A percentile compares a stretch with the other conserved stretches of the same genome.
These are phyloP conservation scores for Aspergillus proliferans DNA, from an alignment of 2,329 filamentous ascomycete genomes.

Conservation along the genomic window DNA sequence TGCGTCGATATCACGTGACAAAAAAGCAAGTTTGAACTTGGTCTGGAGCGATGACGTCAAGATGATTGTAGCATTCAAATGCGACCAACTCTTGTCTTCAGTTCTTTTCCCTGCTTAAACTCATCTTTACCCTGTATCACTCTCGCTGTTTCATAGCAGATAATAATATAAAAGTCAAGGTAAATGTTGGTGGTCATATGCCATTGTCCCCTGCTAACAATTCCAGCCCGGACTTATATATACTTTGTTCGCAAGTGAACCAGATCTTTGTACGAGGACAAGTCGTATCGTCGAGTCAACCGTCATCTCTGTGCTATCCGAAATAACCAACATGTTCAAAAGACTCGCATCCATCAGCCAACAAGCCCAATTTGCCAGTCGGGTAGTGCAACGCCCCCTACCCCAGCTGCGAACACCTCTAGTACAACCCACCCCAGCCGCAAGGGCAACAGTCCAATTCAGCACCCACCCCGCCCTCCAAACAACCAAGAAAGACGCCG, in stretches of 20 bases:
- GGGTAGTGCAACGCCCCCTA: neutral
- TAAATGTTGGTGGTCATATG: too few relatives aligned
- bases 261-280: too few relatives aligned
- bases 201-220: too few relatives aligned
- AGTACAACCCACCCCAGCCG: neutral
- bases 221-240: too few relatives aligned
- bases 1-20: neutral
- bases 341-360: constrained; percentile 4
- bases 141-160: too few relatives aligned
- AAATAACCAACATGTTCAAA: constrained; percentile 2
- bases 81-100: neutral
- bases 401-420: constrained; percentile 1
- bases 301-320: neutral
- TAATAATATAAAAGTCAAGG: too few relatives aligned
- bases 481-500: constrained; percentile 1
- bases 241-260: too few relatives aligned
- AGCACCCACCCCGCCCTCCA: constrained; percentile 1
- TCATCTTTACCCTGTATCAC: neutral
- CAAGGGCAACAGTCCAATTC: neutral
- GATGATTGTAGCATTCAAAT: neutral
- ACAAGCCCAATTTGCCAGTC: constrained; percentile 2
- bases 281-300: neutral
- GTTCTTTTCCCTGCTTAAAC: neutral
- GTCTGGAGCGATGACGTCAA: neutral
- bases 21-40: neutral